phyloP scores from a whole-genome alignment of 768 basidiomycete genomes.

The Phanerochaete sordida region DNA sequence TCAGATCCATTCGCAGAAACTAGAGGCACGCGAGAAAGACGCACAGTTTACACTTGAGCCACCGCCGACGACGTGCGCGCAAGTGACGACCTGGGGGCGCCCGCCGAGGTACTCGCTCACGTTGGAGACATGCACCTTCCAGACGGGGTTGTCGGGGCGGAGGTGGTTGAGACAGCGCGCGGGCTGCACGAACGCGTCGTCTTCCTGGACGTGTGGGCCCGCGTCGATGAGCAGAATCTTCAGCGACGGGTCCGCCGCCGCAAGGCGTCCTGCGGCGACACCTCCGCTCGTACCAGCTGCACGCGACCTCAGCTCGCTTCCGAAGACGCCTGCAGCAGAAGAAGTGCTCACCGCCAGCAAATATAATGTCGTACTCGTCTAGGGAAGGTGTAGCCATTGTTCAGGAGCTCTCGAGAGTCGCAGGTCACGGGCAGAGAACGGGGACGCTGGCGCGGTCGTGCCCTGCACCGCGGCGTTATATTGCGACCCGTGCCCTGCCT shows the following conservation, averaged over 20 bases:
- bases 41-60: constrained; percentile 60
- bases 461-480: not conserved
- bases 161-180: constrained; percentile 44
- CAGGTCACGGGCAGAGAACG: not conserved
- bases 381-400: constrained; percentile 6
- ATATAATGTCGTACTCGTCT: constrained; percentile 16
- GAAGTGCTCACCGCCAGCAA: constrained; percentile 23
- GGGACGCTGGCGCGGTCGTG: too few species aligned
- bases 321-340: not conserved
- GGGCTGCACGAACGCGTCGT: constrained; percentile 47
- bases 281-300: constrained; percentile 47
- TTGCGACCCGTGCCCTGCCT: not conserved
- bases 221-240: constrained; percentile 60
- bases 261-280: constrained; percentile 50
- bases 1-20: constrained; percentile 12
- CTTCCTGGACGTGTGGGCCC: constrained; percentile 46
- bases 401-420: not conserved
- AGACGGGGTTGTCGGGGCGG: constrained; percentile 32
- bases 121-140: constrained; percentile 36
- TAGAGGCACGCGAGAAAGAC: constrained; percentile 4
- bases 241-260: constrained; percentile 45
- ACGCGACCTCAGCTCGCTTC: not conserved
- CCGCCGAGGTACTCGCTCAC: constrained; percentile 41
- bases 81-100: constrained; percentile 39
- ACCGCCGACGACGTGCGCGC: constrained; percentile 53